phyloP scores from a whole-genome alignment of 495 filamentous ascomycete genomes.

The Penicillium egyptiacum region DNA sequence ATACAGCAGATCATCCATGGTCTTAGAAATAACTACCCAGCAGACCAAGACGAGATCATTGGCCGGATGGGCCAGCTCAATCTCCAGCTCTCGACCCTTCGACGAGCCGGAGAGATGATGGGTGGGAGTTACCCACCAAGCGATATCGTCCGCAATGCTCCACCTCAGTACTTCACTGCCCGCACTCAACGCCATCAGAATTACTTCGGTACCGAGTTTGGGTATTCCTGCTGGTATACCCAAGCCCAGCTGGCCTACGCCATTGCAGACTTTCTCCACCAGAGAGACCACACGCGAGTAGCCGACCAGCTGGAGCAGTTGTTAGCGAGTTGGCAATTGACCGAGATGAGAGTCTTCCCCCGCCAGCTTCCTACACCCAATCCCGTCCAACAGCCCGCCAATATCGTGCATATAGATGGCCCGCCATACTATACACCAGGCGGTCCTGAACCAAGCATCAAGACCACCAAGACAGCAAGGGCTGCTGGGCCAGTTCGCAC shows the following conservation, averaged over 20 bases:
- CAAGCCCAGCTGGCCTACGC: not conserved
- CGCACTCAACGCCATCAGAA: not conserved
- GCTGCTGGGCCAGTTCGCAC: not conserved
- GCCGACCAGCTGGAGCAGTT: not conserved
- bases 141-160: not conserved
- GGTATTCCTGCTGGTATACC: constrained; percentile 6
- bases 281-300: not conserved
- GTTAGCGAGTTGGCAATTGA: not conserved
- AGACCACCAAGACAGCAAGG: not conserved
- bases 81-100: not conserved
- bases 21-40: not conserved
- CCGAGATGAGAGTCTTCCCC: not conserved
- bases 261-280: not conserved
- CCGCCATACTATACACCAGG: not conserved
- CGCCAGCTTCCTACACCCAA: not conserved
- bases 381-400: not conserved
- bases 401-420: not conserved
- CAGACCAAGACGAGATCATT: not conserved
- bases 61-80: not conserved
- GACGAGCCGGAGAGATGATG: not conserved
- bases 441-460: not conserved
- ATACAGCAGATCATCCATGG: not conserved
- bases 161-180: not conserved
- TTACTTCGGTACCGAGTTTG: constrained; percentile 1
- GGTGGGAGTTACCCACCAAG: not conserved